A percentile compares a stretch with the other conserved stretches of the same genome.
Conservation (phyloP, 164 flowering plant genomes). For the Sedum album region DNA sequence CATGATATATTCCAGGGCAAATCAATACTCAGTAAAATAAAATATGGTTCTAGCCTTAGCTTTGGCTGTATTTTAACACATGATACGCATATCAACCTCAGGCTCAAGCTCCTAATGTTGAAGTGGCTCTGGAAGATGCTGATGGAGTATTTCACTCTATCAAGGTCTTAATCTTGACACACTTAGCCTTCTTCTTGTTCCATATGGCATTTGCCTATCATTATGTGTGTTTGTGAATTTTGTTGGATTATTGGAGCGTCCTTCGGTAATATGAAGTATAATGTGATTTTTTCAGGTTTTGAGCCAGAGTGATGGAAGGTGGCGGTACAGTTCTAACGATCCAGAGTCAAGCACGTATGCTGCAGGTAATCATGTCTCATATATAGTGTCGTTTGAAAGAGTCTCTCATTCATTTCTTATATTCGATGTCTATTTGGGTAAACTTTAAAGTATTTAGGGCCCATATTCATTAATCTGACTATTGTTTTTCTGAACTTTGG, state of each 20-base stretch:
- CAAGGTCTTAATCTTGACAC: constrained; percentile 41
- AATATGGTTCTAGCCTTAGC: no score
- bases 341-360: constrained; percentile 83
- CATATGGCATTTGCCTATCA: neutral
- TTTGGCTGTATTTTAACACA: neutral
- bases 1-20: neutral
- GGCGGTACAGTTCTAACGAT: constrained; percentile 73
- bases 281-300: constrained; percentile 40
- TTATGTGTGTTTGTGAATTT: neutral
- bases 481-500: neutral
- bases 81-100: constrained; percentile 20
- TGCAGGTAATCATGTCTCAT: constrained; percentile 51
- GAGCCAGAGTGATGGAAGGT: constrained; percentile 96
- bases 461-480: neutral
- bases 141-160: constrained; percentile 70
- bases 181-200: neutral
- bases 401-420: neutral
- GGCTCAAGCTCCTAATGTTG: constrained; percentile 43
- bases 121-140: constrained; percentile 55
- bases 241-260: neutral
- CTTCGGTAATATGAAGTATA: neutral
- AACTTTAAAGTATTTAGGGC: neutral
- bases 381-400: neutral
- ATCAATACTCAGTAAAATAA: neutral
- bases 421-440: neutral